phyloP scores from a whole-genome alignment of 352 stramenopile genomes.

The Pythium oligandrum region DNA sequence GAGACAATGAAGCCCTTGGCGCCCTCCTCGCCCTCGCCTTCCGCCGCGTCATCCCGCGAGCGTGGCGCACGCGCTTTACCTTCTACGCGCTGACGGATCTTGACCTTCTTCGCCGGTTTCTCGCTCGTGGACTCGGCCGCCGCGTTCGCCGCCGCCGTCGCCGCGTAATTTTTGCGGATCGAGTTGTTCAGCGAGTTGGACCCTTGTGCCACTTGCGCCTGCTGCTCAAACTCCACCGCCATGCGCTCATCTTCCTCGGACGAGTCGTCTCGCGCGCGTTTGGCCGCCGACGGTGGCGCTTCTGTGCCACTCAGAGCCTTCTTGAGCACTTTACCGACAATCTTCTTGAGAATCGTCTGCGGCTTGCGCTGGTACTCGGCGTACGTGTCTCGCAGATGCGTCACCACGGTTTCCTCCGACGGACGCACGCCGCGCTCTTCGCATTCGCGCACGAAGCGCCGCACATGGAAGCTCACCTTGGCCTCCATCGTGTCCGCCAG shows the following conservation, averaged over 20 bases:
- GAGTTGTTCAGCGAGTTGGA: constrained; percentile 74
- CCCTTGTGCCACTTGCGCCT: constrained; percentile 22
- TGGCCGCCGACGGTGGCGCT: constrained; percentile 21
- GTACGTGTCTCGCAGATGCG: constrained; percentile 68
- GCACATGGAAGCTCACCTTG: constrained; percentile 86
- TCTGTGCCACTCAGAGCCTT: constrained; percentile 28
- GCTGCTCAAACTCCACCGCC: constrained; percentile 38
- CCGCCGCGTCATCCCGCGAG: neutral
- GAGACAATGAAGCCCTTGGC: constrained; percentile 64
- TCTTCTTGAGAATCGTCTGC: constrained; percentile 51
- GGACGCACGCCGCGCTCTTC: constrained; percentile 53
- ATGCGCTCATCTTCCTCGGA: constrained; percentile 67
- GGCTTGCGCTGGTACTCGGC: constrained; percentile 86
- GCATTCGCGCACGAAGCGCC: constrained; percentile 77
- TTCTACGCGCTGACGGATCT: constrained; percentile 34
- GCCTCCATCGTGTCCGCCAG: constrained; percentile 47
- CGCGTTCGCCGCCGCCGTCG: constrained; percentile 4
- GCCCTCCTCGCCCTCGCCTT: constrained; percentile 19
- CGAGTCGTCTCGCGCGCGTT: constrained; percentile 52
- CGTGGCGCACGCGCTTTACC: neutral
- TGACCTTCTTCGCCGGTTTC: constrained; percentile 64
- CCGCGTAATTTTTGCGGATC: constrained; percentile 72
- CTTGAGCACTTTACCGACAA: constrained; percentile 71
- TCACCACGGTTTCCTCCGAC: constrained; percentile 55
- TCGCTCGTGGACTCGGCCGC: constrained; percentile 15